Evolutionary conservation across 1,284 basidiomycete genomes (phyloP).

Genomic region (Blastosporella zonata): DNA sequence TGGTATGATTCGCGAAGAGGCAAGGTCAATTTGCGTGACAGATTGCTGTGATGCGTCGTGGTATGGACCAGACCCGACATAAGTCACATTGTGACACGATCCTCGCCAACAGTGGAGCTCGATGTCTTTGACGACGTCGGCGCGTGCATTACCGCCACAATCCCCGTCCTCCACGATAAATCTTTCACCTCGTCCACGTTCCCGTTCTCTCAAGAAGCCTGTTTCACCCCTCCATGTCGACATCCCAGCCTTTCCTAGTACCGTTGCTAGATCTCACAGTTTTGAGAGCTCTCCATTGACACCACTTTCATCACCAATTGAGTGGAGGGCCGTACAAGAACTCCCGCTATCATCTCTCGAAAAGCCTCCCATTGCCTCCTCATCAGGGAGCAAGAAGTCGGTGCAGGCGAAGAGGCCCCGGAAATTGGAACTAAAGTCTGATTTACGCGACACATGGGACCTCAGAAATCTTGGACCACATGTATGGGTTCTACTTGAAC

Average conservation of each 20-base stretch:
- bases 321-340: neutral
- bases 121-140: slow-evolving; percentile 14
- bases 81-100: too few species aligned
- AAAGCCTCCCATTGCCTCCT: neutral
- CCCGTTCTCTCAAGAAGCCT: slow-evolving; percentile 4
- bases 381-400: slow-evolving; percentile 1
- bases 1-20: too few species aligned
- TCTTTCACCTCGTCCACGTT: neutral
- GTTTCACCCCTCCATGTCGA: neutral
- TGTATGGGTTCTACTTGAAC: slow-evolving; percentile 41
- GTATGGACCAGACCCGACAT: neutral
- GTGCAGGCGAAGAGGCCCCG: neutral
- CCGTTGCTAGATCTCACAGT: neutral
- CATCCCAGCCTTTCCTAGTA: neutral
- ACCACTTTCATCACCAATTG: slow-evolving; percentile 17
- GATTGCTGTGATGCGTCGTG: too few species aligned
- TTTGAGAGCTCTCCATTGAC: slow-evolving; percentile 19
- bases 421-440: slow-evolving; percentile 2
- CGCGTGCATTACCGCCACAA: neutral
- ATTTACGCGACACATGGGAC: slow-evolving; percentile 15
- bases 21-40: neutral
- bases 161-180: slow-evolving; percentile 1
- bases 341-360: slow-evolving; percentile 9
- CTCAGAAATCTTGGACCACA: slow-evolving; percentile 29
- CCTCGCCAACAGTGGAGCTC: neutral